A percentile compares a stretch with the other conserved stretches of the same genome.
Conservation (phyloP, 441 rosid species). For the Pelargonium citronellum region DNA sequence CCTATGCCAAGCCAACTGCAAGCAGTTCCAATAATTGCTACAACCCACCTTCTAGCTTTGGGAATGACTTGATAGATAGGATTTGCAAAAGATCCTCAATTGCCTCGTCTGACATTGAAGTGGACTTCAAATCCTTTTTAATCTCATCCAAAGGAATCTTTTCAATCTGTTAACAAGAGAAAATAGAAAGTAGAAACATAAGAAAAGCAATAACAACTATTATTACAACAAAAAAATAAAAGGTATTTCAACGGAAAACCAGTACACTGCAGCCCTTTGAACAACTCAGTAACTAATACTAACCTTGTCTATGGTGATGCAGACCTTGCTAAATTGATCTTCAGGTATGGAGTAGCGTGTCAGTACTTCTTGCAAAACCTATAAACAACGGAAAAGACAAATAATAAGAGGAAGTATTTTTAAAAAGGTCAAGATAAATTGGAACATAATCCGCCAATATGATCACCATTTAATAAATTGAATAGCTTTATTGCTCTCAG, state of each 20-base stretch:
- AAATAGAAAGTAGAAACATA: neutral
- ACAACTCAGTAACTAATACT: slow-evolving; percentile 31
- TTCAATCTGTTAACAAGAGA: slow-evolving; percentile 45
- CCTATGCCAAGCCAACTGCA: neutral
- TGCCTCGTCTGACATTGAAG: slow-evolving; percentile 61
- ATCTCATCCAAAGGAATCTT: slow-evolving; percentile 68
- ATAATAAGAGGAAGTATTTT: neutral
- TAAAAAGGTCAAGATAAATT: no score
- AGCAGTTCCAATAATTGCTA: neutral
- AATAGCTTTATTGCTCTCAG: neutral
- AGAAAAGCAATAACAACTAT: slow-evolving; percentile 7
- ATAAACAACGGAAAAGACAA: slow-evolving; percentile 18
- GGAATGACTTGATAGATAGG: slow-evolving; percentile 68
- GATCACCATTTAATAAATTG: neutral
- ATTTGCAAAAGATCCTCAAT: slow-evolving; percentile 60
- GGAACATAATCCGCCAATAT: neutral
- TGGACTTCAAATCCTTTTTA: slow-evolving; percentile 54
- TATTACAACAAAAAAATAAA: neutral
- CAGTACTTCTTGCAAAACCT: slow-evolving; percentile 83
- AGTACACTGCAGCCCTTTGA: neutral
- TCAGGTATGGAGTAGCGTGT: slow-evolving; percentile 60
- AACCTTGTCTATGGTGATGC: slow-evolving; percentile 89
- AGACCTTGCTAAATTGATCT: slow-evolving; percentile 62
- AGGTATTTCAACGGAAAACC: neutral
- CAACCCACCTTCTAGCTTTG: slow-evolving; percentile 65